Evolutionary conservation across 192 early-diverging fungal genomes (phyloP).

Genomic region (Gryganskiella cystojenkinii): DNA sequence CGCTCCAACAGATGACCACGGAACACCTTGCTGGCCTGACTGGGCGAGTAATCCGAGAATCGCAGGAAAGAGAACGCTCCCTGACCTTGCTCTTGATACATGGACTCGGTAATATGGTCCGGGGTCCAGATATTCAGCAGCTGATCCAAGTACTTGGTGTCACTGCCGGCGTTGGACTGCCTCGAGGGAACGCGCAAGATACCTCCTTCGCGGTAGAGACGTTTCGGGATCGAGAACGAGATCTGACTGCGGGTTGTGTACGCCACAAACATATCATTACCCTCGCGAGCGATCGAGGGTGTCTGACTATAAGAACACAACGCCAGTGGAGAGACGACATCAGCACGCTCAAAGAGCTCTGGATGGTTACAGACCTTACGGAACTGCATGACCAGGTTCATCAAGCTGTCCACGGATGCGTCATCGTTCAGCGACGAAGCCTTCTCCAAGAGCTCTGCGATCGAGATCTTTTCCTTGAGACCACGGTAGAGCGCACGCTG

Average conservation of each 20-base stretch:
- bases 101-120: constrained; percentile 63
- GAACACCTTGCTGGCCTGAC: constrained; percentile 57
- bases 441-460: constrained; percentile 78
- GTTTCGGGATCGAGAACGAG: constrained; percentile 73
- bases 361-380: constrained; percentile 92
- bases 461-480: constrained; percentile 82
- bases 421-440: constrained; percentile 70
- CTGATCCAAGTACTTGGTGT: constrained; percentile 56
- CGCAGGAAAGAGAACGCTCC: constrained; percentile 67
- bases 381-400: constrained; percentile 97
- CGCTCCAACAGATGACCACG: constrained; percentile 49
- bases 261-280: constrained; percentile 63
- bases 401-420: constrained; percentile 83
- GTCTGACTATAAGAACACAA: constrained; percentile 69
- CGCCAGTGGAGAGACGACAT: constrained; percentile 79
- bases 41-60: constrained; percentile 60
- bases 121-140: constrained; percentile 69
- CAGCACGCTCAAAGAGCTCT: constrained; percentile 87
- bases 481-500: constrained; percentile 80
- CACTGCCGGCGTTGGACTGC: constrained; percentile 54
- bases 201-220: constrained; percentile 74
- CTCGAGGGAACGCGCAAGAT: constrained; percentile 56
- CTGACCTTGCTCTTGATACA: constrained; percentile 44
- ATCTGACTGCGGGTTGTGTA: constrained; percentile 74
- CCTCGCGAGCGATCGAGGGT: constrained; percentile 69